phyloP scores from a whole-genome alignment of 768 basidiomycete species.

The Cystobasidium tubakii region DNA sequence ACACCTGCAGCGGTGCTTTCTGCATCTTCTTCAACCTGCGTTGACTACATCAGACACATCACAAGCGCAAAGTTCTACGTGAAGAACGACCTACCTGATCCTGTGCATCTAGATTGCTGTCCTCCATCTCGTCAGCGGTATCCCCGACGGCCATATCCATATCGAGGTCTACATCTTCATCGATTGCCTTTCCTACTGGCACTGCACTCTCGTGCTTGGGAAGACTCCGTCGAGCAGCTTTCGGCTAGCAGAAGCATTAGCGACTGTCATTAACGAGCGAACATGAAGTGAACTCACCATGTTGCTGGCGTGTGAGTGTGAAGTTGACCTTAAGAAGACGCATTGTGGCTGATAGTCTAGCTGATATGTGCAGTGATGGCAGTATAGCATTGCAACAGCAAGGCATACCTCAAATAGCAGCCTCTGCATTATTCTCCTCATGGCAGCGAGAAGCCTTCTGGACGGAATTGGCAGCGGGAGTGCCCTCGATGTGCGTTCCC shows the following conservation, averaged over 20 bases:
- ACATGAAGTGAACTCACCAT: neutral
- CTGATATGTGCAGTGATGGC: neutral
- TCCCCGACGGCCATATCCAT: neutral
- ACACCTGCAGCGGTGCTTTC: neutral
- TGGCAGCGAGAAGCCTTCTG: slow-evolving; percentile 18
- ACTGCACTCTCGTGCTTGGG: slow-evolving; percentile 21
- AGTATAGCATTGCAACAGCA: neutral
- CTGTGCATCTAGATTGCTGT: neutral
- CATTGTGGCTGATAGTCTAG: neutral
- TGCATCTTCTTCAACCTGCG: neutral
- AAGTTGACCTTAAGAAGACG: neutral
- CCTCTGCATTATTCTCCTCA: neutral
- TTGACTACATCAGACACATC: neutral
- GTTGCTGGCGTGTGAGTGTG: neutral
- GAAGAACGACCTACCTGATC: neutral
- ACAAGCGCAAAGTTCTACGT: neutral
- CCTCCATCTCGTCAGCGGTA: neutral
- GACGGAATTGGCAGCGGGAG: neutral
- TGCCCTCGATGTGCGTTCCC: neutral
- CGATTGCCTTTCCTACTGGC: slow-evolving; percentile 3
- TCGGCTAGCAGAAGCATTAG: slow-evolving; percentile 9
- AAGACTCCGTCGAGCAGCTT: slow-evolving; percentile 2
- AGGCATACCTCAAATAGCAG: neutral
- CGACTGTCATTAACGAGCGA: neutral
- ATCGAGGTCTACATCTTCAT: slow-evolving; percentile 15